Evolutionary conservation across 192 early-diverging fungal species (phyloP), one percentile per base, ranked within the genome.

Genomic region (Gaertneriomyces sp.): DNA sequence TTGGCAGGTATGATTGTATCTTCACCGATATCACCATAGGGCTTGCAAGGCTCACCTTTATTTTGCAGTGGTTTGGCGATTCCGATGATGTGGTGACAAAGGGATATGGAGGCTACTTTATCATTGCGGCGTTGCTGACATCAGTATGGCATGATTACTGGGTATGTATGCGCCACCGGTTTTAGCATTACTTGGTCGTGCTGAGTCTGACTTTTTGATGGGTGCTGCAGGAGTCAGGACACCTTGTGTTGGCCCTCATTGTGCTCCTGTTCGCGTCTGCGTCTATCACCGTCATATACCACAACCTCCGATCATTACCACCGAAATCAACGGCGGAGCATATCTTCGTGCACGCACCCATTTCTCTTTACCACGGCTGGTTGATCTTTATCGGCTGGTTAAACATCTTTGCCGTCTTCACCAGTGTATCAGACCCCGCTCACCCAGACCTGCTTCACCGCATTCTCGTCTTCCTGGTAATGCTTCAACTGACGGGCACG

Each of bases 321-420:
- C 45, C 77, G 12, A 56, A 53, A 9, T 71, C 62, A 39, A 47
- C 60, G 58, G 53, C 51, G 17, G 80, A 89, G 45, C 64, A 49
- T 17, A 3, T 88, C 41, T 83, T 85, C 53, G 67, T 88, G 40
- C 85, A 85, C 68, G 79, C 84, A 44, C 88, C 88, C 65, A 83
- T 89, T 79, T 68, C 66, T 42, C 71, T 87, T 38, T 88, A 81
- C 74, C 83, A 87, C 72, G 86, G 81, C 39, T 86, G 84, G 81
- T 76, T 88, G 54, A 70, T 81, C 53, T 81, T 84, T 60, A 63
- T 85, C 45, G 56, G 72, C 69, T 69, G 84, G 66, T 64, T 87
- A 64, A 87, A 84, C 76, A 60, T 74, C 50, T 82, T 87, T 63
- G 84, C 82, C 56, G 77, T 77, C 61, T 81, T 89, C 61, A 77